phyloP scores from a whole-genome alignment of 805 yeast species.

The Yarrowia porcina region DNA sequence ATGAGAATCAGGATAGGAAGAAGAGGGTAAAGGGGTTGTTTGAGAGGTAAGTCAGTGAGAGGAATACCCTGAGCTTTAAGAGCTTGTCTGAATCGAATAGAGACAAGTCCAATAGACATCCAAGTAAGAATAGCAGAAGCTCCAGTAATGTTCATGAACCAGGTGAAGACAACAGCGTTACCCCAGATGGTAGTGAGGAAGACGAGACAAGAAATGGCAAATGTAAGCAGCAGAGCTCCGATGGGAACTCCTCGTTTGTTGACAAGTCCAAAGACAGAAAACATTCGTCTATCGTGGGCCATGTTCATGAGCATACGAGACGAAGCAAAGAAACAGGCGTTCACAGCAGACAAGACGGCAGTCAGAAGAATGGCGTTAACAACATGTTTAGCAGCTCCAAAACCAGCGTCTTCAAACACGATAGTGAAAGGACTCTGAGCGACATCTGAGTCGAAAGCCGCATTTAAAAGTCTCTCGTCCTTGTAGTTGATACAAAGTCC shows the following conservation, averaged over 20 bases:
- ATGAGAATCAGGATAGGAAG: background rate
- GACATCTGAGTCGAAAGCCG: constrained; percentile 40
- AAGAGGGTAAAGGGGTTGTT: background rate
- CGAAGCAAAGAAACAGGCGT: constrained; percentile 61
- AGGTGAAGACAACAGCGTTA: constrained; percentile 54
- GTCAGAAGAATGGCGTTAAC: constrained; percentile 56
- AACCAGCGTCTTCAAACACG: constrained; percentile 50
- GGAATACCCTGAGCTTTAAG: constrained; percentile 33
- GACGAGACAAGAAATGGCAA: constrained; percentile 54
- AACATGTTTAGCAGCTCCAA: constrained; percentile 46
- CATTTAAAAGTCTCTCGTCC: constrained; percentile 43
- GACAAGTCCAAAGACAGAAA: constrained; percentile 48
- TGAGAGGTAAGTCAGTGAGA: background rate
- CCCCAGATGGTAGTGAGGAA: constrained; percentile 64
- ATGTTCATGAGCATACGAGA: constrained; percentile 49
- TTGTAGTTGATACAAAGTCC: constrained; percentile 56
- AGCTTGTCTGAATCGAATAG: constrained; percentile 58
- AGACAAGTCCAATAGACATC: constrained; percentile 55
- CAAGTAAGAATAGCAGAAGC: constrained; percentile 62
- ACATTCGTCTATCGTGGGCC: constrained; percentile 57
- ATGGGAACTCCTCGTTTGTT: constrained; percentile 58
- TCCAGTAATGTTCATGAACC: constrained; percentile 63
- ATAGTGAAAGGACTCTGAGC: constrained; percentile 48
- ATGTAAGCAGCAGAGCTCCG: constrained; percentile 51
- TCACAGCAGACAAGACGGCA: constrained; percentile 61